Percentiles rank a stretch among this genome's conserved stretches.
phyloP scores from a whole-genome alignment of 306 rosid genomes.

The Medicago lupulina region DNA sequence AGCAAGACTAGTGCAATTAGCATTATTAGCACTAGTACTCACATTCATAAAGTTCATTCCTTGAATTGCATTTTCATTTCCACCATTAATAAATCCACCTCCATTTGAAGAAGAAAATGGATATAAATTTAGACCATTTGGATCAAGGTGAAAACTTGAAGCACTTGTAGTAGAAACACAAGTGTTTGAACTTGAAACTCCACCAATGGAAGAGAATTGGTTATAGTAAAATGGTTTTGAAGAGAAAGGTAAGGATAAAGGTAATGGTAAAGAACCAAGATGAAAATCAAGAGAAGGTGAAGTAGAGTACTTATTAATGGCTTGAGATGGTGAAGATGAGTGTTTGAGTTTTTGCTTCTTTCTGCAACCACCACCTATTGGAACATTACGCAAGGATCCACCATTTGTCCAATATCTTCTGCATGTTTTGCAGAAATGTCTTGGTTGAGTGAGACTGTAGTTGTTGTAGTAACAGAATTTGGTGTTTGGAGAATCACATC shows the following conservation, averaged over 20 bases:
- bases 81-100: conserved; percentile 20
- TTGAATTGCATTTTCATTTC: conserved; percentile 37
- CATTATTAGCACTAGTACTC: conserved; percentile 16
- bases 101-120: conserved; percentile 44
- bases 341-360: conserved; percentile 75
- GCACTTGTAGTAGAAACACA: conserved; percentile 33
- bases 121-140: conserved; percentile 45
- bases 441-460: conserved; percentile 91
- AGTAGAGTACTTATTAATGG: conserved; percentile 48
- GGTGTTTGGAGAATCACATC: conserved; percentile 92
- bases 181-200: conserved; percentile 7
- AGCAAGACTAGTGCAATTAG: conserved; percentile 48
- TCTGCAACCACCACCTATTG: conserved; percentile 92
- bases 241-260: conserved; percentile 36
- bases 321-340: conserved; percentile 46
- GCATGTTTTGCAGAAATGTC: conserved; percentile 97
- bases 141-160: conserved; percentile 56
- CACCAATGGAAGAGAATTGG: conserved; percentile 47
- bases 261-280: conserved; percentile 51
- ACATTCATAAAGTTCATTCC: conserved; percentile 56
- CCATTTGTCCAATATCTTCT: conserved; percentile 97
- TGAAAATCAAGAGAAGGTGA: conserved; percentile 80
- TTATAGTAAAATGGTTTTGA: conserved; percentile 43
- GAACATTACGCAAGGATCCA: conserved; percentile 88
- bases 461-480: conserved; percentile 98